A percentile compares a stretch with the other conserved stretches of the same genome.
Conservation (phyloP, 2,329 filamentous ascomycete genomes). For the Penicillium griseofulvum region DNA sequence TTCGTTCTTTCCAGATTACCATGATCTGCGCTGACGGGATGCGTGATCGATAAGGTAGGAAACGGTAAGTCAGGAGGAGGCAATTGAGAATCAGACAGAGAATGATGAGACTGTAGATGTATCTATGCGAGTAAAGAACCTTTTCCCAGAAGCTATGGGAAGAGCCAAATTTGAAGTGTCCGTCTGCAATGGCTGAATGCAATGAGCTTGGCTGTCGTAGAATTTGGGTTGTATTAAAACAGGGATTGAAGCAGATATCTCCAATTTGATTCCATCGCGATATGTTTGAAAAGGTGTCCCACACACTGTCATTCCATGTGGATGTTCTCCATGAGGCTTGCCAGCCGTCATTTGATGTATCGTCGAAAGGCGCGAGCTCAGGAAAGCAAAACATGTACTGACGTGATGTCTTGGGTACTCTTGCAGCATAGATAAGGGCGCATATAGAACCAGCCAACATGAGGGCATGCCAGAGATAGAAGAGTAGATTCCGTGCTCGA, state of each 20-base stretch:
- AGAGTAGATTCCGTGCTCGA: slow-evolving; percentile 27
- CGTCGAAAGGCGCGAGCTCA: slow-evolving; percentile 20
- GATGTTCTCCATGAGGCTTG: slow-evolving; percentile 23
- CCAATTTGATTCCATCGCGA: slow-evolving; percentile 20
- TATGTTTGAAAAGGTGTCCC: slow-evolving; percentile 26
- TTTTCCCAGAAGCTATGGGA: slow-evolving; percentile 16
- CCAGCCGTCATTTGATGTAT: slow-evolving; percentile 29
- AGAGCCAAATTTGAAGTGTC: slow-evolving; percentile 3
- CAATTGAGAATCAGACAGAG: slow-evolving; percentile 27
- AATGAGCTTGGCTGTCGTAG: slow-evolving; percentile 24
- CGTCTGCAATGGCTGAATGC: slow-evolving; percentile 12
- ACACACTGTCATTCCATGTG: slow-evolving; percentile 32
- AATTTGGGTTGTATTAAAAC: slow-evolving; percentile 31
- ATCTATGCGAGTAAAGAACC: slow-evolving; percentile 23
- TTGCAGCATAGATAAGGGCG: slow-evolving; percentile 26
- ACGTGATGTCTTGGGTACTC: slow-evolving; percentile 10
- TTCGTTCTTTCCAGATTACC: slow-evolving; percentile 25
- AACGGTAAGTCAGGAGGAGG: slow-evolving; percentile 21
- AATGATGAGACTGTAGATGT: slow-evolving; percentile 31
- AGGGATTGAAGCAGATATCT: slow-evolving; percentile 35
- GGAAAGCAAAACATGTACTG: slow-evolving; percentile 37
- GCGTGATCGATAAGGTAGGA: slow-evolving; percentile 24
- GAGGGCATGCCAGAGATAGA: slow-evolving; percentile 31
- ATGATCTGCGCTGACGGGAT: slow-evolving; percentile 27
- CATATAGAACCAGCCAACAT: slow-evolving; percentile 34